Evolutionary conservation across 2,329 filamentous ascomycete genomes (phyloP).

Genomic region (Stromatinia cepivora): DNA sequence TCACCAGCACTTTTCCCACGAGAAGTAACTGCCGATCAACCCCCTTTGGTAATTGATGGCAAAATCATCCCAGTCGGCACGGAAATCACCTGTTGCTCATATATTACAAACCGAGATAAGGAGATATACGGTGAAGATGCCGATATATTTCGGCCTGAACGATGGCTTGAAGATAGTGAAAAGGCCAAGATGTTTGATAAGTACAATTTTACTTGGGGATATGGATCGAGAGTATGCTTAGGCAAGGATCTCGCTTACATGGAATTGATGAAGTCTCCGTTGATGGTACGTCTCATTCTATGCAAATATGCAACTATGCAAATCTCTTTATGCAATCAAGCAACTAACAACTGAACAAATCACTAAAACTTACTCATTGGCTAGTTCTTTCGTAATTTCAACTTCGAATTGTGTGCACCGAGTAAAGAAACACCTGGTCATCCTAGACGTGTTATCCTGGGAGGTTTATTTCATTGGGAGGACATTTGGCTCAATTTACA

Average conservation of each 20-base stretch:
- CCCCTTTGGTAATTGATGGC: constrained; percentile 1
- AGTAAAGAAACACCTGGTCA: constrained; percentile 11
- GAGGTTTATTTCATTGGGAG: constrained; percentile 10
- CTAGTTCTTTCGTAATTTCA: constrained; percentile 1
- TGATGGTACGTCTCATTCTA: constrained; percentile 1
- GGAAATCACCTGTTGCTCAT: constrained; percentile 4
- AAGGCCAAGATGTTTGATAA: constrained; percentile 8
- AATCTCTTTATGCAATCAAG: not conserved
- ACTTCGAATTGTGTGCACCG: not conserved
- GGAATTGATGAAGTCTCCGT: constrained; percentile 13
- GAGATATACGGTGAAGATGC: constrained; percentile 18
- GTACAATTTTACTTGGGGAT: constrained; percentile 20
- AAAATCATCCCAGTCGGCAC: constrained; percentile 8
- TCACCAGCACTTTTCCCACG: constrained; percentile 17
- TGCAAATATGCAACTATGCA: not conserved
- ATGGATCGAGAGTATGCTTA: constrained; percentile 17
- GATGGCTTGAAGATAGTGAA: constrained; percentile 17
- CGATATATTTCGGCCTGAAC: constrained; percentile 7
- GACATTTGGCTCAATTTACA: constrained; percentile 2
- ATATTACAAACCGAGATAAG: constrained; percentile 4
- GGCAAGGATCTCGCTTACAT: constrained; percentile 20
- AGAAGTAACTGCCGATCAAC: constrained; percentile 1
- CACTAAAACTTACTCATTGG: no score
- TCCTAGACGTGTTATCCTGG: not conserved
- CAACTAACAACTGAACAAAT: not conserved